Evolutionary conservation across 441 rosid species (phyloP).

Genomic region (Erysimum cheiri): DNA sequence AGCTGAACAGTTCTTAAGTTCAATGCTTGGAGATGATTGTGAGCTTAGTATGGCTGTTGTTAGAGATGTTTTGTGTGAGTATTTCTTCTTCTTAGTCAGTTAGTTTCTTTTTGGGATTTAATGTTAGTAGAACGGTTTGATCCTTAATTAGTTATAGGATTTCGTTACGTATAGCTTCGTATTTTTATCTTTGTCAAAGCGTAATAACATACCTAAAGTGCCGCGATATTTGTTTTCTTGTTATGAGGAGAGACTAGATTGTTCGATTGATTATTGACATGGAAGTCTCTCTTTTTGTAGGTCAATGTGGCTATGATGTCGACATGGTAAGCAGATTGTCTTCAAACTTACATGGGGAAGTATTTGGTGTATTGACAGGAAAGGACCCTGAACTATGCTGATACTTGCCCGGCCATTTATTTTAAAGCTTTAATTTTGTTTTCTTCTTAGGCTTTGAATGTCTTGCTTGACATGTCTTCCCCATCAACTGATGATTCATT

Average conservation of each 20-base stretch:
- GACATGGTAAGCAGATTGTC: slow-evolving; percentile 64
- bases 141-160: background rate
- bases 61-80: slow-evolving; percentile 84
- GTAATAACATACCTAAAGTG: too few species aligned
- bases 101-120: background rate
- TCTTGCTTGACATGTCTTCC: slow-evolving; percentile 68
- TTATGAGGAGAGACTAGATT: slow-evolving; percentile 13
- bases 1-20: slow-evolving; percentile 72
- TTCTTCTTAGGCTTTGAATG: slow-evolving; percentile 71
- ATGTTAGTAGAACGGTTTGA: background rate
- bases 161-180: background rate
- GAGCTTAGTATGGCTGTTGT: slow-evolving; percentile 80
- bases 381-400: slow-evolving; percentile 33
- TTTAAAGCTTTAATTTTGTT: slow-evolving; percentile 31
- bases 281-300: slow-evolving; percentile 52
- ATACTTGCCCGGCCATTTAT: slow-evolving; percentile 31
- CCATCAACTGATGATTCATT: slow-evolving; percentile 53
- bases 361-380: slow-evolving; percentile 35
- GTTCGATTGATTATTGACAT: slow-evolving; percentile 34
- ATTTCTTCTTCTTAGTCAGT: background rate
- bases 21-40: slow-evolving; percentile 81
- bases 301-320: slow-evolving; percentile 77
- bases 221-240: too few species aligned
- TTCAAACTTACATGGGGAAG: slow-evolving; percentile 28
- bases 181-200: too few species aligned